Percentiles rank a stretch among this genome's conserved stretches.
Evolutionary conservation across 1,284 basidiomycete genomes (phyloP).

Genomic region (Boletus smithii): DNA sequence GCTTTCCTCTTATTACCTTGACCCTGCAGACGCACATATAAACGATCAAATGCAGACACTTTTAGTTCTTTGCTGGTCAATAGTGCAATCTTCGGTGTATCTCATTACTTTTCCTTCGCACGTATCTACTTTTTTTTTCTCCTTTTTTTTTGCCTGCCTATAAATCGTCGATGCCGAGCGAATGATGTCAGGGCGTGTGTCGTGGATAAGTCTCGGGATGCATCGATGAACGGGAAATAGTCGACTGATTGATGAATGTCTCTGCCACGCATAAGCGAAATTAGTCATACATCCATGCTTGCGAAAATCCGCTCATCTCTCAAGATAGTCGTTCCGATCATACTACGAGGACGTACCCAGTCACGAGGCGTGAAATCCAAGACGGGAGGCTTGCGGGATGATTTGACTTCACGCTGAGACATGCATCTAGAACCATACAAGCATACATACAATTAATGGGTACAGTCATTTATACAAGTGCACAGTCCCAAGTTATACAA

Average conservation of each 20-base stretch:
- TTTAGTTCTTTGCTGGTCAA: neutral
- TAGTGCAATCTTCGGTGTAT: slow-evolving; percentile 4
- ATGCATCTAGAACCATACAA: slow-evolving; percentile 6
- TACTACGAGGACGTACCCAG: too few relatives aligned
- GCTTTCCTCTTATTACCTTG: neutral
- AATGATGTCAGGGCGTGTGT: too few relatives aligned
- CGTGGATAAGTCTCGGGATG: too few relatives aligned
- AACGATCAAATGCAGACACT: neutral
- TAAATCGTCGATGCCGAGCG: neutral
- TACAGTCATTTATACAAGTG: slow-evolving; percentile 27
- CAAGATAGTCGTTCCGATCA: too few relatives aligned
- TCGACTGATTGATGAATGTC: too few relatives aligned
- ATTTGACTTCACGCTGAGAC: too few relatives aligned
- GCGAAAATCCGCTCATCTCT: too few relatives aligned
- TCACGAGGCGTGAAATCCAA: too few relatives aligned
- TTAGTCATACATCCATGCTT: too few relatives aligned
- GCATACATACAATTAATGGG: slow-evolving; percentile 28
- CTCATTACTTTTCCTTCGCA: neutral
- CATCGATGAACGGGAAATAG: neutral
- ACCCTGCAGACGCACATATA: neutral
- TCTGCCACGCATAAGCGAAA: too few relatives aligned
- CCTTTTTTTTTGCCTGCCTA: neutral
- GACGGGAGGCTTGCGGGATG: too few relatives aligned
- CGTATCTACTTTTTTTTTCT: neutral
- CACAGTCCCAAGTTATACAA: slow-evolving; percentile 26